phyloP scores from a whole-genome alignment of 1,139 yeast species.

The Suhomyces atakaporum region DNA sequence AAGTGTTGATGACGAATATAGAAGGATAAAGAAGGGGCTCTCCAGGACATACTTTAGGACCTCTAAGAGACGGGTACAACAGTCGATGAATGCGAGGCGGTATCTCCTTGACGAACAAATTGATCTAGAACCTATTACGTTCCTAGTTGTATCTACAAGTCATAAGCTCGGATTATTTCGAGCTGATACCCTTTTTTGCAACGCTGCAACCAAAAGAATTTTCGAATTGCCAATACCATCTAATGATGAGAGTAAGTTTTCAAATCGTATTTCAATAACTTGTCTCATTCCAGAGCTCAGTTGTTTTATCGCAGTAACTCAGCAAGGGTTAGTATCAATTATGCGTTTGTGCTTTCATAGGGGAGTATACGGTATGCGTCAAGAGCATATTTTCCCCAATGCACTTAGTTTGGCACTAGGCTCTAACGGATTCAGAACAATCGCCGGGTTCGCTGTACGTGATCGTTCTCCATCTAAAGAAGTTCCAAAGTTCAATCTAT shows the following conservation, averaged over 20 bases:
- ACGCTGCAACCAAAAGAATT: constrained; percentile 48
- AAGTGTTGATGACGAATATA: constrained; percentile 39
- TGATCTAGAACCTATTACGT: constrained; percentile 12
- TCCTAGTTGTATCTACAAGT: constrained; percentile 49
- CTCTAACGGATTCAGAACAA: constrained; percentile 32
- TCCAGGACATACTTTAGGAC: constrained; percentile 3
- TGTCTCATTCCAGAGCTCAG: constrained; percentile 55
- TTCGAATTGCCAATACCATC: constrained; percentile 40
- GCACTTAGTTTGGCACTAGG: constrained; percentile 31
- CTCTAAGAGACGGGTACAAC: background rate
- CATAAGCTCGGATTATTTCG: constrained; percentile 49
- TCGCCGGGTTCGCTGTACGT: constrained; percentile 34
- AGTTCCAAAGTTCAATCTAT: constrained; percentile 27
- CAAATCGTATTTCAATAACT: constrained; percentile 57
- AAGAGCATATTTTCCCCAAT: constrained; percentile 58
- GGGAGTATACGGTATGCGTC: constrained; percentile 61
- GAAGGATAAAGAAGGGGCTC: constrained; percentile 33
- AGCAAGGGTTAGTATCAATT: constrained; percentile 58
- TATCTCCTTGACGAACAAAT: constrained; percentile 10
- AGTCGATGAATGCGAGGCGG: constrained; percentile 17
- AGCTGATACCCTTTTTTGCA: constrained; percentile 51
- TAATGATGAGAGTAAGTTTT: constrained; percentile 40
- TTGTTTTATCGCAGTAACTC: constrained; percentile 56
- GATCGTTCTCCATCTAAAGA: constrained; percentile 21
- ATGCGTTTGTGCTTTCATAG: constrained; percentile 58